A percentile compares a stretch with the other conserved stretches of the same genome.
Conservation (phyloP, 768 basidiomycete genomes). For the Punctularia strigosozonata region DNA sequence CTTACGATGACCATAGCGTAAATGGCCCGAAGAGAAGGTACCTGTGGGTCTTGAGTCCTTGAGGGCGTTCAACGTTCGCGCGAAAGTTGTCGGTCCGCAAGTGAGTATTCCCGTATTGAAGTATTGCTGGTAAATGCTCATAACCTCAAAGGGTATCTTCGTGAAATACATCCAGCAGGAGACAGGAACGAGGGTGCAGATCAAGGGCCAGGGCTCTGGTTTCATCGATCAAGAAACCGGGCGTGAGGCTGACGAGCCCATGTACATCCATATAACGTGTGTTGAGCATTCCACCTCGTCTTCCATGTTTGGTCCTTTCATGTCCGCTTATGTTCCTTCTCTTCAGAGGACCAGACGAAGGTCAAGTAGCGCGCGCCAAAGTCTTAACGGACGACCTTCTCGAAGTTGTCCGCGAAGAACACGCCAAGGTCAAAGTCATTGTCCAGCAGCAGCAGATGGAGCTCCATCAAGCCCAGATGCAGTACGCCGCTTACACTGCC, state of each 20-base stretch:
- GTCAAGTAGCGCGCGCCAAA: conserved; percentile 79
- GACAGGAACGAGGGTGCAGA: conserved; percentile 92
- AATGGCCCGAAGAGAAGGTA: conserved; percentile 98
- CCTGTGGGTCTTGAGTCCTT: conserved; percentile 82
- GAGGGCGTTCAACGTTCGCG: conserved; percentile 94
- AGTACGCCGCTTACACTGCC: conserved; percentile 64
- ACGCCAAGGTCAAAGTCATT: conserved; percentile 61
- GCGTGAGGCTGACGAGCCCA: conserved; percentile 76
- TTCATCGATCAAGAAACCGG: conserved; percentile 91
- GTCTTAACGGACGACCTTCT: conserved; percentile 82
- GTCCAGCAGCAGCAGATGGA: conserved; percentile 77
- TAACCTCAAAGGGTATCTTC: conserved; percentile 66
- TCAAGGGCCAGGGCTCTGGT: conserved; percentile 90
- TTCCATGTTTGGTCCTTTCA: conserved; percentile 1
- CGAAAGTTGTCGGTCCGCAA: conserved; percentile 93
- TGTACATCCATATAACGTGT: conserved; percentile 88
- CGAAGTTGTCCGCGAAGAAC: conserved; percentile 79
- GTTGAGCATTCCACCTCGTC: conserved; percentile 21
- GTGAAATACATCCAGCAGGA: conserved; percentile 98
- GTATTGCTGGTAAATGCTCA: not conserved
- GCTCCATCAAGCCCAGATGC: conserved; percentile 70
- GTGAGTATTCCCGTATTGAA: conserved; percentile 29
- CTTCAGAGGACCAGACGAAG: conserved; percentile 70
- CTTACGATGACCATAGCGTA: conserved; percentile 39
- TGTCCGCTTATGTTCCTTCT: conserved; percentile 9